Percentiles rank a stretch among this genome's conserved stretches.
Conservation (phyloP, 371 early-diverging fungal genomes). For the Mortierella sp. region DNA sequence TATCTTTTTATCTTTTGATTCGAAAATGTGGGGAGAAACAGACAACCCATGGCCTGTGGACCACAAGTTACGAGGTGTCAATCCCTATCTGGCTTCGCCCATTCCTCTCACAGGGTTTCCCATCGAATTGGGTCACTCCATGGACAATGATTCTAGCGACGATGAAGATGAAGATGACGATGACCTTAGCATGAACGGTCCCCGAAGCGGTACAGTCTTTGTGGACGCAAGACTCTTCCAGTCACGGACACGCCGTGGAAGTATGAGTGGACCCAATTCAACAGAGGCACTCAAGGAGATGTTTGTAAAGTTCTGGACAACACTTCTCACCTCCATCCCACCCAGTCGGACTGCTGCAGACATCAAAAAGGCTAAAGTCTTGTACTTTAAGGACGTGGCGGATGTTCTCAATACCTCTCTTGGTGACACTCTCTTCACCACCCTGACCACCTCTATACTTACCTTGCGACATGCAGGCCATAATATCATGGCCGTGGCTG, state of each 20-base stretch:
- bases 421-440: slow-evolving; percentile 53
- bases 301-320: slow-evolving; percentile 42
- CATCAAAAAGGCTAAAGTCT: slow-evolving; percentile 38
- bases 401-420: slow-evolving; percentile 57
- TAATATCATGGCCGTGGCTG: slow-evolving; percentile 55
- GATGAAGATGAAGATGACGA: slow-evolving; percentile 36
- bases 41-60: slow-evolving; percentile 48
- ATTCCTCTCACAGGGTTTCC: slow-evolving; percentile 13
- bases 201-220: slow-evolving; percentile 28
- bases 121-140: slow-evolving; percentile 23
- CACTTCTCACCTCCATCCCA: slow-evolving; percentile 36
- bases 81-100: slow-evolving; percentile 37
- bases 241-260: slow-evolving; percentile 7
- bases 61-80: slow-evolving; percentile 40
- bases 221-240: slow-evolving; percentile 20
- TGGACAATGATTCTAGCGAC: slow-evolving; percentile 29
- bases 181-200: slow-evolving; percentile 7
- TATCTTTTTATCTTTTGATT: background rate
- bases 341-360: slow-evolving; percentile 6
- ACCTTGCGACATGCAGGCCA: slow-evolving; percentile 60
- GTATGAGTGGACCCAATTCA: background rate
- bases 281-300: slow-evolving; percentile 34
- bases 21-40: slow-evolving; percentile 2
- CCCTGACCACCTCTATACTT: slow-evolving; percentile 55
- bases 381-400: slow-evolving; percentile 61